A percentile compares a stretch with the other conserved stretches of the same genome.
phyloP scores from a whole-genome alignment of 1,284 basidiomycete genomes.

The Cryptococcus maquisensis region DNA sequence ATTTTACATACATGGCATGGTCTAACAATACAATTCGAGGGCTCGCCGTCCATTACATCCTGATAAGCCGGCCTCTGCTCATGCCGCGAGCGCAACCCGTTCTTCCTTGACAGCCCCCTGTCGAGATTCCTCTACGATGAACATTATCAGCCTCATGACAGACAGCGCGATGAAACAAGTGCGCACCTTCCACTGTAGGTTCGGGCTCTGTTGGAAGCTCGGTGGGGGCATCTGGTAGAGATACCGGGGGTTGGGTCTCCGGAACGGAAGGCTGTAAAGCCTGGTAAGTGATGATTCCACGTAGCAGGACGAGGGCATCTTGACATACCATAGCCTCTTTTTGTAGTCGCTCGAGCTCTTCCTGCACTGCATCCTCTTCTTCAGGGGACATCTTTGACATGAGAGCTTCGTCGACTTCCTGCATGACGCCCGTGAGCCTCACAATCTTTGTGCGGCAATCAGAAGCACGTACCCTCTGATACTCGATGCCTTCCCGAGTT shows the following conservation, averaged over 20 bases:
- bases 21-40: no score
- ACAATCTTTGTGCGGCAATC: background rate
- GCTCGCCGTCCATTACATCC: no score
- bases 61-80: slow-evolving; percentile 7
- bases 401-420: slow-evolving; percentile 90
- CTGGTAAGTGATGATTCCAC: background rate
- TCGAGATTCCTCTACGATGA: background rate
- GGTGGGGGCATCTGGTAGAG: slow-evolving; percentile 55
- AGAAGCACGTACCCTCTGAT: slow-evolving; percentile 66
- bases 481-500: slow-evolving; percentile 85
- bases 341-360: slow-evolving; percentile 69
- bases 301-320: background rate
- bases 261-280: slow-evolving; percentile 28
- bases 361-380: slow-evolving; percentile 89
- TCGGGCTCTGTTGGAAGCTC: slow-evolving; percentile 45
- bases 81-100: slow-evolving; percentile 54
- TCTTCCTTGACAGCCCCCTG: slow-evolving; percentile 26
- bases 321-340: slow-evolving; percentile 51
- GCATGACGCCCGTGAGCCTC: slow-evolving; percentile 3
- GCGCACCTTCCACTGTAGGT: background rate
- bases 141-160: slow-evolving; percentile 6
- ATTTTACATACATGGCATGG: no score
- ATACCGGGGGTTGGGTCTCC: slow-evolving; percentile 30
- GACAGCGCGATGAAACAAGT: background rate
- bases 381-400: slow-evolving; percentile 75